Conservation (phyloP, 257 asterid species). For the Nicotiana attenuata region DNA sequence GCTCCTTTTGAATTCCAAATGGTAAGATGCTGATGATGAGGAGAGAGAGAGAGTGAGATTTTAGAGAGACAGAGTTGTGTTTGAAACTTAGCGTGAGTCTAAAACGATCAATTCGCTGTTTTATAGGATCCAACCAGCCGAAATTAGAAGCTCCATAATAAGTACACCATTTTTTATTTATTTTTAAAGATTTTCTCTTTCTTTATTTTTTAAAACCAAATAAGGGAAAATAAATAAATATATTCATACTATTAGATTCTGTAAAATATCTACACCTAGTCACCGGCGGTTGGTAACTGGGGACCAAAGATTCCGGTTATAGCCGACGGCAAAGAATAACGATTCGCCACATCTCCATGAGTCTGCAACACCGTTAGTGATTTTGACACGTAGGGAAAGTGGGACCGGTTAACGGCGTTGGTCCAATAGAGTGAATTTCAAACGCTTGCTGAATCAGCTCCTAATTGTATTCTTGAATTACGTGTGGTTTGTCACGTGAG, state of each 20-base stretch:
- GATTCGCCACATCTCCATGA: constrained; percentile 34
- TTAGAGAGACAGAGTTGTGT: constrained; percentile 18
- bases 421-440: constrained; percentile 50
- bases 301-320: constrained; percentile 35
- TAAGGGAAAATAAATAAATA: neutral
- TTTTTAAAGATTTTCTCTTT: neutral
- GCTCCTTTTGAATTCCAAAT: neutral
- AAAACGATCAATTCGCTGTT: constrained; percentile 35
- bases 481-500: constrained; percentile 81
- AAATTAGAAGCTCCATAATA: constrained; percentile 26
- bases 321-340: constrained; percentile 6
- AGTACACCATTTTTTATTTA: constrained; percentile 4
- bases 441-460: constrained; percentile 44
- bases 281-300: constrained; percentile 19
- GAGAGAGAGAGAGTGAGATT: neutral
- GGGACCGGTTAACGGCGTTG: constrained; percentile 36
- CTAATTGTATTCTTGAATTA: constrained; percentile 36
- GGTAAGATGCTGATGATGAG: neutral
- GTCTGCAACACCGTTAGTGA: neutral
- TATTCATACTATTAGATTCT: constrained; percentile 12
- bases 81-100: constrained; percentile 23
- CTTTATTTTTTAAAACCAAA: neutral
- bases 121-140: constrained; percentile 53
- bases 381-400: constrained; percentile 29
- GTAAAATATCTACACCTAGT: constrained; percentile 23